Evolutionary conservation across 805 yeast genomes (phyloP), one percentile per base, ranked within the genome.

Genomic region (Wickerhamomyces rabaulensis): DNA sequence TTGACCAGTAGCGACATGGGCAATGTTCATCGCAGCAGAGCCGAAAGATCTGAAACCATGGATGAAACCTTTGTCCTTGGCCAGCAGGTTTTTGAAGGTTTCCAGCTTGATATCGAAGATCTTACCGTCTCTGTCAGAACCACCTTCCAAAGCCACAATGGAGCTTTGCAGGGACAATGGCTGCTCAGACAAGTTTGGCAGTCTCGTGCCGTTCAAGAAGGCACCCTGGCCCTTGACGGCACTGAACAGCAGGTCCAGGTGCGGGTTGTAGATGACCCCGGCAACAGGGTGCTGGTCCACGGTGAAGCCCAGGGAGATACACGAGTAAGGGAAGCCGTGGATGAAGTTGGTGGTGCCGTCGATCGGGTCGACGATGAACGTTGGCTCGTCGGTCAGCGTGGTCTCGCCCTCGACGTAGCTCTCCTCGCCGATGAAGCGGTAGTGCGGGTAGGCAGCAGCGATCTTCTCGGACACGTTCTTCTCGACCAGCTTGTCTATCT

Each of bases 221-320:
- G 84, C 74, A 36, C 87, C 87, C 39, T 70, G 61, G 6, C 82
- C 83, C 49, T 69, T 71, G 27, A 79, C 73, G 4, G 78, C 87
- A 40, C 73, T 71, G 66, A 71, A 81, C 50, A 80, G 54, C 45
- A 70, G 70, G 52, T 78, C 66, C 56, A 76, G 56, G 52, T 76
- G 78, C 9, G 87, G 87, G 57, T 80, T 81, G 60, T 70, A 80
- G n/a, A 81, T 75, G 12, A 80, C 87, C 23, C 87, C 87, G n/a
- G 80, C 80, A 0, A 68, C 75, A 1, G 86, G 76, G 45, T 61
- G 61, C 37, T 70, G 68, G 49, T 68, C 57, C 16, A 75, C 61
- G 1, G 83, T 70, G 45, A 81, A 70, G 0, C 86, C 86, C 35
- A 81, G 56, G 1, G 86, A 81, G 42, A 79, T 78, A 61, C 85